Evolutionary conservation across 1,284 basidiomycete genomes (phyloP).

Genomic region (Heterobasidion parviporum): DNA sequence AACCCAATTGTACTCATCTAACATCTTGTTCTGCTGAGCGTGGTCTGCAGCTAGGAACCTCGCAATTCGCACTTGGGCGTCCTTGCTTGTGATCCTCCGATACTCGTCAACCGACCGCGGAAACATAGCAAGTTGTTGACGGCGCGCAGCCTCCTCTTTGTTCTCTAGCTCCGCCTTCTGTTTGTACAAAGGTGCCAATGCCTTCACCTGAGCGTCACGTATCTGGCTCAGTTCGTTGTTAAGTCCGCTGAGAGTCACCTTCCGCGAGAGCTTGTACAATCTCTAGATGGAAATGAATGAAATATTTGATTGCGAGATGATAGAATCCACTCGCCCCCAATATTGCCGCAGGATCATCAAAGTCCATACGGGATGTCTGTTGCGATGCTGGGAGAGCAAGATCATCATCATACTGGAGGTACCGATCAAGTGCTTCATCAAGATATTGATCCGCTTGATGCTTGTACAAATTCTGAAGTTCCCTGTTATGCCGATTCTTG

Average conservation of each 20-base stretch:
- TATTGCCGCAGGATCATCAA: neutral
- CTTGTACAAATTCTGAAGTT: slow-evolving; percentile 33
- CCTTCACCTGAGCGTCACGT: slow-evolving; percentile 33
- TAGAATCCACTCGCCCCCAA: neutral
- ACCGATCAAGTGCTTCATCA: slow-evolving; percentile 27
- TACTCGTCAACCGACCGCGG: slow-evolving; percentile 41
- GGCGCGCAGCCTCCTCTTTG: slow-evolving; percentile 25
- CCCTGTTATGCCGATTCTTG: slow-evolving; percentile 28
- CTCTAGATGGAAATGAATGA: neutral
- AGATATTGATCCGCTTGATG: slow-evolving; percentile 34
- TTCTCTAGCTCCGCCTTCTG: slow-evolving; percentile 19
- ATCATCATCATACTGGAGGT: slow-evolving; percentile 9
- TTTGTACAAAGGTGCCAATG: slow-evolving; percentile 24
- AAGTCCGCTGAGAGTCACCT: neutral
- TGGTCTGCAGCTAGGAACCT: slow-evolving; percentile 35
- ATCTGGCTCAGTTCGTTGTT: slow-evolving; percentile 15
- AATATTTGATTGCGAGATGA: neutral
- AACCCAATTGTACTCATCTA: slow-evolving; percentile 43
- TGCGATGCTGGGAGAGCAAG: neutral
- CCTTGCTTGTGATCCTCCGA: slow-evolving; percentile 28
- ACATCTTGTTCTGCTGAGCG: slow-evolving; percentile 36
- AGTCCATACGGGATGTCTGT: neutral
- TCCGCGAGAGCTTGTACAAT: neutral
- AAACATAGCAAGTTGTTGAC: slow-evolving; percentile 36
- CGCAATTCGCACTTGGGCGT: slow-evolving; percentile 42